These are phyloP conservation scores for Prunus persica DNA, from an alignment of 306 rosid genomes.

Conservation along the genomic window DNA sequence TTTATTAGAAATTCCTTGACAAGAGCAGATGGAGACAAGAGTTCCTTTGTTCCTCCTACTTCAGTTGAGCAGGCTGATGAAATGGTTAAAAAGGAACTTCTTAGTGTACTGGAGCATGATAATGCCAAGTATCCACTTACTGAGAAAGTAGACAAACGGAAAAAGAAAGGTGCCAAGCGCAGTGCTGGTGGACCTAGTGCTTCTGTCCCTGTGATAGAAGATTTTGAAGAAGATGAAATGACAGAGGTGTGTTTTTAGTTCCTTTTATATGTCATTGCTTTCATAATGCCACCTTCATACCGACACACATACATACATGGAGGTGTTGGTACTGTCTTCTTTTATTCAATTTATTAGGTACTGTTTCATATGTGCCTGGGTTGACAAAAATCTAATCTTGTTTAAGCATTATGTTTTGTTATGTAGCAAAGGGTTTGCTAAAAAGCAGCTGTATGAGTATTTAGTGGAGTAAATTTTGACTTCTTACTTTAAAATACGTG, in stretches of 20 bases:
- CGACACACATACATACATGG: neutral
- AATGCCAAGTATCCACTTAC: constrained; percentile 81
- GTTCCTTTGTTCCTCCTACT: constrained; percentile 94
- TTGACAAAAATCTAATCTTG: neutral
- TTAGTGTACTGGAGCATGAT: constrained; percentile 76
- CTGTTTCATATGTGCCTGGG: neutral
- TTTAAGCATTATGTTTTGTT: neutral
- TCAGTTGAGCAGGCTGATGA: constrained; percentile 88
- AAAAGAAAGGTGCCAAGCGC: constrained; percentile 63
- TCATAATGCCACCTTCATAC: neutral
- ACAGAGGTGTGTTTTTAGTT: constrained; percentile 48
- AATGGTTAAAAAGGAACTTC: constrained; percentile 71
- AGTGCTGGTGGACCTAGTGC: constrained; percentile 43
- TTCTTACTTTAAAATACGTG: neutral
- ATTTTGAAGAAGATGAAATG: constrained; percentile 73
- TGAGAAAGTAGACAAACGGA: constrained; percentile 63
- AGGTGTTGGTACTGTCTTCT: neutral
- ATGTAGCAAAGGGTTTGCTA: neutral
- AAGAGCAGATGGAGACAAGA: constrained; percentile 87
- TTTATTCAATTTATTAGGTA: neutral
- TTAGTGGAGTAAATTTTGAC: neutral
- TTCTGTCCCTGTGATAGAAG: constrained; percentile 64
- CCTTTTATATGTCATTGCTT: constrained; percentile 8
- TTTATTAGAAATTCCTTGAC: constrained; percentile 72
- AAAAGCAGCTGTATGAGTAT: neutral